These are phyloP conservation scores for Hapsidospora chrysogenum DNA, from an alignment of 495 filamentous ascomycete genomes.

Conservation along the genomic window DNA sequence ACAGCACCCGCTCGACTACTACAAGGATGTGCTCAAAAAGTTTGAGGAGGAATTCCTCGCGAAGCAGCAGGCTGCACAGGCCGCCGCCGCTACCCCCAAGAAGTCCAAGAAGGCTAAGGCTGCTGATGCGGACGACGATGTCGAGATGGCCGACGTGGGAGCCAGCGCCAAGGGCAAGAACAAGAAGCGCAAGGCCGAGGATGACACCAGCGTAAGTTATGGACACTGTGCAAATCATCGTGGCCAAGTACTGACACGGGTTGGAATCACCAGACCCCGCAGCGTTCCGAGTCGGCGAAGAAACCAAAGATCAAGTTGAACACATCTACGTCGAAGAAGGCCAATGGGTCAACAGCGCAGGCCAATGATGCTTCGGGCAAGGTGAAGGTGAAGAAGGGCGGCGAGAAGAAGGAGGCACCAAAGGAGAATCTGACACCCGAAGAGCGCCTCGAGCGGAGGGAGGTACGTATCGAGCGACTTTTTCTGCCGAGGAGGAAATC, in stretches of 20 bases:
- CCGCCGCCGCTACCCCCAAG: conserved; percentile 48
- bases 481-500: background rate
- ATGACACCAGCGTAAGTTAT: conserved; percentile 44
- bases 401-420: conserved; percentile 38
- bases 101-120: conserved; percentile 37
- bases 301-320: conserved; percentile 48
- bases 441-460: conserved; percentile 33
- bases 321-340: conserved; percentile 31
- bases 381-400: conserved; percentile 49
- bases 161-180: conserved; percentile 31
- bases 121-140: conserved; percentile 34
- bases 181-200: conserved; percentile 59
- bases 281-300: conserved; percentile 49
- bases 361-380: conserved; percentile 33
- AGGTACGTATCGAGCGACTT: conserved; percentile 24
- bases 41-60: conserved; percentile 44
- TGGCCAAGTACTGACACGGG: conserved; percentile 4
- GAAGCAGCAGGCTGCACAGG: conserved; percentile 41
- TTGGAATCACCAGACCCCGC: conserved; percentile 34
- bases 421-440: conserved; percentile 34
- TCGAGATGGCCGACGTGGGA: conserved; percentile 67
- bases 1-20: conserved; percentile 51
- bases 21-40: conserved; percentile 52
- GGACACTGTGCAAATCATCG: background rate
- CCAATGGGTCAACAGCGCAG: conserved; percentile 31